Evolutionary conservation across 2,329 filamentous ascomycete genomes (phyloP), one percentile per base, ranked within the genome.

Genomic region (Aureobasidium sp.): DNA sequence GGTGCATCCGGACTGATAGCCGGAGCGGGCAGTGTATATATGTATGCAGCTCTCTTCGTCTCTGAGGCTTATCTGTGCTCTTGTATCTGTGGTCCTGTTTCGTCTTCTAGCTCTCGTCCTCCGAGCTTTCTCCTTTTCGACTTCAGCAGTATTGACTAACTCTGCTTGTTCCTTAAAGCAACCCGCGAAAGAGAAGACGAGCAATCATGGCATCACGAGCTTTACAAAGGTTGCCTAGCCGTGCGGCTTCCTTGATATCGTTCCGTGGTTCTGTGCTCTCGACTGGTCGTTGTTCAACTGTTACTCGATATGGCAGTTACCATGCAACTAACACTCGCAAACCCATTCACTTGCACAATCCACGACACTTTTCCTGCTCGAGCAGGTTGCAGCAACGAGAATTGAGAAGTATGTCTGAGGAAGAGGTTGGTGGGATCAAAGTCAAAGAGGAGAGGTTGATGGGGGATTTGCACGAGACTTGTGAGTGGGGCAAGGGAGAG

Each of bases 401-500:
- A 14, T 76, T 77, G 5, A 72, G 73, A 31, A 77, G 79, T 58
- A 78, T 86, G 71, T 78, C 78, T 22, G 79, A 83, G 51, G 71
- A 78, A 20, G 75, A 83, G 31, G 41, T 73, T 86, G 39, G 74
- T 74, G 42, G 77, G 75, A 31, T 70, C 88, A 82, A 81, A 63
- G 81, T 87, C 42, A 80, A 87, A 65, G 78, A 82, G 67, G 75
- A 78, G 15, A 79, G 87, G 65, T 70, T 89, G 66, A 85, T 87
- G 77, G 77, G 80, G 29, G 82, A 85, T 63, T 77, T 89, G 14
- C 87, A 89, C 71, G 71, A 83, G 63, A 87, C 85, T 2, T 87
- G 84, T 70, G 78, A 85, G 74, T 89, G 85, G 81, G 87, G 87
- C 0, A 80, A 77, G 48, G 87, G 86, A 0, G 80, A 87, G 65